Conservation (phyloP, 1,284 basidiomycete genomes). For the Leccinum fallax region DNA sequence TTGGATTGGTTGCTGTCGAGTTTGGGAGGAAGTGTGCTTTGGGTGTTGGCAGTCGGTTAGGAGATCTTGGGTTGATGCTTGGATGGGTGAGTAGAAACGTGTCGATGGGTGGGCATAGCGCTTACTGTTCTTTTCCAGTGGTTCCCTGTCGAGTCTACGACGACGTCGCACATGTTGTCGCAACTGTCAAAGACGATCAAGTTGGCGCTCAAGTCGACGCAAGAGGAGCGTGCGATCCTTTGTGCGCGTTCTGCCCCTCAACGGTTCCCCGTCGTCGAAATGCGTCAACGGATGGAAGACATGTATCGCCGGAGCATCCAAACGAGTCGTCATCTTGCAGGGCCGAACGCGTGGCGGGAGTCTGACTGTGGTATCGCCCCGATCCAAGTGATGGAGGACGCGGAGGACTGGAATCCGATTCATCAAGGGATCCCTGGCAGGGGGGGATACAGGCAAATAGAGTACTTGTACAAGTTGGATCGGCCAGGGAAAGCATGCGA, state of each 20-base stretch:
- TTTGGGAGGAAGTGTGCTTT: constrained; percentile 94
- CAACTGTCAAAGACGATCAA: constrained; percentile 93
- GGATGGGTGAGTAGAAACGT: constrained; percentile 76
- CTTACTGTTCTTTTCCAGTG: constrained; percentile 55
- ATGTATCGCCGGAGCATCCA: constrained; percentile 86
- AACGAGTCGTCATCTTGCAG: constrained; percentile 69
- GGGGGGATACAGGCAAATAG: no score
- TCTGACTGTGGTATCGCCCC: constrained; percentile 65
- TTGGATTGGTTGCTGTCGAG: constrained; percentile 92
- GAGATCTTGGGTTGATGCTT: constrained; percentile 94
- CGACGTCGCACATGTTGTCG: constrained; percentile 92
- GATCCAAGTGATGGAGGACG: constrained; percentile 45
- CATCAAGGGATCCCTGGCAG: constrained; percentile 45
- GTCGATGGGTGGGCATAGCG: neutral
- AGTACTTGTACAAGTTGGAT: no score
- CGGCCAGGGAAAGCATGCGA: no score
- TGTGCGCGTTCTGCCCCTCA: constrained; percentile 86
- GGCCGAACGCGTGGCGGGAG: constrained; percentile 74
- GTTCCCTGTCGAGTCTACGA: constrained; percentile 93
- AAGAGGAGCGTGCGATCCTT: constrained; percentile 88
- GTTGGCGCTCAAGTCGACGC: constrained; percentile 86
- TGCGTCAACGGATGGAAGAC: constrained; percentile 93
- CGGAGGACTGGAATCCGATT: constrained; percentile 59
- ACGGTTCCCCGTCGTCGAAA: constrained; percentile 94
- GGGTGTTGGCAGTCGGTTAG: constrained; percentile 89